phyloP scores from a whole-genome alignment of 306 rosid genomes.

The Calophaca sinica region DNA sequence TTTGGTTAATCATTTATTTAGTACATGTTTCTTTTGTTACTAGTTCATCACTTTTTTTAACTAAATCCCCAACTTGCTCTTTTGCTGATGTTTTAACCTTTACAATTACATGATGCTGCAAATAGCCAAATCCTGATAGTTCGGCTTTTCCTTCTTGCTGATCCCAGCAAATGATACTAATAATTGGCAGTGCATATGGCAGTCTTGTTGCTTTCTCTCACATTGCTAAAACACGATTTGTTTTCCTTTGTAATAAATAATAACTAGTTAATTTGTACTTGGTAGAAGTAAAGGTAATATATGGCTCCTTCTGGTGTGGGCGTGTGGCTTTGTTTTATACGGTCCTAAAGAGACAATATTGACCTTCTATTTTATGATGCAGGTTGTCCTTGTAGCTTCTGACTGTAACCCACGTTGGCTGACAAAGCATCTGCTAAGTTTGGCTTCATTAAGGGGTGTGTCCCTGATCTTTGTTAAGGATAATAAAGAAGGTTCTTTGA shows the following conservation, averaged over 20 bases:
- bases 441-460: slow-evolving; percentile 76
- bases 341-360: slow-evolving; percentile 2
- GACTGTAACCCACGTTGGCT: slow-evolving; percentile 81
- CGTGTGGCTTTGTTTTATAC: not conserved
- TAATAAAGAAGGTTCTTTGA: slow-evolving; percentile 68
- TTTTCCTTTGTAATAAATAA: not conserved
- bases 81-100: not conserved
- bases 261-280: not conserved
- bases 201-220: slow-evolving; percentile 4
- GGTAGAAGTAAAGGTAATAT: not conserved
- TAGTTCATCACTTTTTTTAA: slow-evolving; percentile 31
- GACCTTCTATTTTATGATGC: slow-evolving; percentile 39
- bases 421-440: slow-evolving; percentile 73
- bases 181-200: not conserved
- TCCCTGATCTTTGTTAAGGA: slow-evolving; percentile 74
- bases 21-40: slow-evolving; percentile 7
- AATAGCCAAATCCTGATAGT: not conserved
- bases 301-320: not conserved
- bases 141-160: not conserved
- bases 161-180: too few species aligned
- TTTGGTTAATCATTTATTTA: slow-evolving; percentile 1
- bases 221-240: slow-evolving; percentile 26
- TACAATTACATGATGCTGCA: too few species aligned
- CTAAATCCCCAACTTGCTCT: not conserved
- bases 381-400: slow-evolving; percentile 76